Conservation (phyloP, 495 filamentous ascomycete species). For the Choiromyces venosus region DNA sequence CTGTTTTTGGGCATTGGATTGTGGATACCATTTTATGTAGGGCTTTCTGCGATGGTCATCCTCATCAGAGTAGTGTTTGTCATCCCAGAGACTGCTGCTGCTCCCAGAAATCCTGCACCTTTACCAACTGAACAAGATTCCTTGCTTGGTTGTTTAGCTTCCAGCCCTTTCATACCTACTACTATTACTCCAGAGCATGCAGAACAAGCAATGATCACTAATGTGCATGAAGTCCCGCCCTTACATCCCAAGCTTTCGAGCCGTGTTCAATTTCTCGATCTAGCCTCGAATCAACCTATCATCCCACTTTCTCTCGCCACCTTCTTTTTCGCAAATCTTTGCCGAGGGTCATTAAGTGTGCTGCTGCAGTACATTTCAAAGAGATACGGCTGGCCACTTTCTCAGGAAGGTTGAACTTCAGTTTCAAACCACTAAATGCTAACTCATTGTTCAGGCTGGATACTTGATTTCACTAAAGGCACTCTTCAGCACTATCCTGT, state of each 20-base stretch:
- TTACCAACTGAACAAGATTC: not conserved
- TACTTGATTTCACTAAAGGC: conserved; percentile 14
- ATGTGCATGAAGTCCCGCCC: not conserved
- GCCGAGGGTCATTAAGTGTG: not conserved
- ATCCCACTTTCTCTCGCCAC: conserved; percentile 11
- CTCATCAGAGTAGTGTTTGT: not conserved
- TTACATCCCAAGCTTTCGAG: not conserved
- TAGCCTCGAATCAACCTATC: not conserved
- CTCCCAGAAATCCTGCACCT: not conserved
- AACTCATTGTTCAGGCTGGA: conserved; percentile 2
- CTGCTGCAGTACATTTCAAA: conserved; percentile 1
- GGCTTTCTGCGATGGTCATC: conserved; percentile 1
- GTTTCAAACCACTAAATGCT: not conserved
- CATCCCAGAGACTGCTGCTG: not conserved
- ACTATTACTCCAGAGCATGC: not conserved
- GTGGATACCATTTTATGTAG: conserved; percentile 11
- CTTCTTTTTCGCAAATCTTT: not conserved
- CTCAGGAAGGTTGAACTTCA: not conserved
- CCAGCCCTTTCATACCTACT: not conserved
- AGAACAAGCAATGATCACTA: not conserved
- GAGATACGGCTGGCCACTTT: conserved; percentile 8
- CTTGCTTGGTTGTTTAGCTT: not conserved
- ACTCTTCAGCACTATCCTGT: not conserved
- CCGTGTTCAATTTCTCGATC: not conserved
- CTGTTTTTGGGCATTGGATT: not conserved